These are phyloP conservation scores for Potentilla sterilis DNA, from an alignment of 306 rosid species.

Conservation along the genomic window DNA sequence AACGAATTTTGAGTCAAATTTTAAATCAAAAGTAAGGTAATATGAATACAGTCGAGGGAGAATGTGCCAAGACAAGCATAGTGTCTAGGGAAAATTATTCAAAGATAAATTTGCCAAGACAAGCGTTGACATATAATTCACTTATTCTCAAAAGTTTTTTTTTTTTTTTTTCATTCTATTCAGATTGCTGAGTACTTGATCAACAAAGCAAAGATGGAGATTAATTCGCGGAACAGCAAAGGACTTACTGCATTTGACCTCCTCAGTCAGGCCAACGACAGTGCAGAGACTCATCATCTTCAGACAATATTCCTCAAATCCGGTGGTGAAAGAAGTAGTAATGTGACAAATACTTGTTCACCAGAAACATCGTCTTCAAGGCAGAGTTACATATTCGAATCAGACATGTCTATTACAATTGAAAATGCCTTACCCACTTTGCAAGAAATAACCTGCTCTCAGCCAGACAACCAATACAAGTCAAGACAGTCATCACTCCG, in stretches of 20 bases:
- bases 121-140: too few relatives aligned
- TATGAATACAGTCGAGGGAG: too few relatives aligned
- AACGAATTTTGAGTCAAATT: too few relatives aligned
- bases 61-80: too few relatives aligned
- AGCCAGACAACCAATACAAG: constrained; percentile 27
- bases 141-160: too few relatives aligned
- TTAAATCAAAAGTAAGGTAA: too few relatives aligned
- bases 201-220: constrained; percentile 43
- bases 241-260: constrained; percentile 63
- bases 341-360: constrained; percentile 27
- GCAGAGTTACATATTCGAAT: constrained; percentile 27
- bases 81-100: too few relatives aligned
- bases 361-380: constrained; percentile 28
- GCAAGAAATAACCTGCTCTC: constrained; percentile 29
- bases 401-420: constrained; percentile 20
- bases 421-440: constrained; percentile 31
- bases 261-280: constrained; percentile 38
- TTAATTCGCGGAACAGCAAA: constrained; percentile 45
- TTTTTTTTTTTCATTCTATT: neutral
- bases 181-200: constrained; percentile 59
- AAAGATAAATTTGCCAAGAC: too few relatives aligned
- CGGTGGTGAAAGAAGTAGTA: constrained; percentile 43
- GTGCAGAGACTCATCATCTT: constrained; percentile 31
- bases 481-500: constrained; percentile 32
- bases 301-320: constrained; percentile 43